Evolutionary conservation across 495 filamentous ascomycete species (phyloP), one percentile per base, ranked within the genome.

Genomic region (Terfezia boudieri): DNA sequence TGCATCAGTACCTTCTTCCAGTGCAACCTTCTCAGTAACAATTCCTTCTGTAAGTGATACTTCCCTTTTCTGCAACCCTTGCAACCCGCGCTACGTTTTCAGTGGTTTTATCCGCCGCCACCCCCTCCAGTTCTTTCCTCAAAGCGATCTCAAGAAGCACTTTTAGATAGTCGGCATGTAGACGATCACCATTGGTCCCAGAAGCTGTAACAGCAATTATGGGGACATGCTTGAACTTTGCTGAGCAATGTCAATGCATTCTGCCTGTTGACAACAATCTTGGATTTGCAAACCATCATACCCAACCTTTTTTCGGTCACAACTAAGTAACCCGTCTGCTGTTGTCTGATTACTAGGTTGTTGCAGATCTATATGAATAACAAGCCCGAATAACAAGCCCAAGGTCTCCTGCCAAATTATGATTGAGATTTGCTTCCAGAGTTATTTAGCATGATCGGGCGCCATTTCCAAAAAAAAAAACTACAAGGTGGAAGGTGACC

Each of bases 341-440:
- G 4, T 14, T 14, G 2, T 46, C 41, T 46, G n/a, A 7, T 41
- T 49, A 23, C 36, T 17, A 9, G 46, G 43, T 9, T 49, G 41
- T 49, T 63, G 51, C 8, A 64, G 51, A 10, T 64, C 49, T 17
- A 55, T 57, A n/a, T 52, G 54, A n/a, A 64, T 53, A 46, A 58
- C 61, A 36, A 59, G 20, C 62, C 62, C 54, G 54, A n/a, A 64
- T 53, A 46, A 58, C 61, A 36, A 59, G 20, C 62, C 62, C 54
- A 64, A 53, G 23, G 36, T 57, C 20, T 53, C 48, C 26, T 32
- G 26, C 26, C 7, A 32, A 7, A 32, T 32, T 32, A 32, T 32
- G 26, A 32, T 46, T 14, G 41, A 1, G 41, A 4, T 46, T 46
- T 20, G 12, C 41, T 20, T 14, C 17, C 8, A 46, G 41, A 5